Evolutionary conservation across 139 green algal species (phyloP), one percentile per base, ranked within the genome.

Genomic region (Chlorella sorokiniana): DNA sequence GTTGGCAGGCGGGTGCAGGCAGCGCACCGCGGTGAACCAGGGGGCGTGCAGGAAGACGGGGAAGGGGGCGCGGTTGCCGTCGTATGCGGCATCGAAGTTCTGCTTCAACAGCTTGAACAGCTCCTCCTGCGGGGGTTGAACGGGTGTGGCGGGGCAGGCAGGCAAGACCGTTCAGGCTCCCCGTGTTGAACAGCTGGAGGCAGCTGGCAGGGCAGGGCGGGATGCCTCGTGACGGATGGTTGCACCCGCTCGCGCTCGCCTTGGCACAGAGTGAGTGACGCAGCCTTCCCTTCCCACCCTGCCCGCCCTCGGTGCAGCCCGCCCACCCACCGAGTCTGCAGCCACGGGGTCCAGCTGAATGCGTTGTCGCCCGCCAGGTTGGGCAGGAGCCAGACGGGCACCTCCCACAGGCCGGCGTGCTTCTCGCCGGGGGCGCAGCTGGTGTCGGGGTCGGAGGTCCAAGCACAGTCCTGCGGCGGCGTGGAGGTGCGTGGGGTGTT

Each of bases 61-160:
- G 63, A 86, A 84, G 10, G 76, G 76, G 9, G 75, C 76, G 75
- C 82, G 76, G 64, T 86, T 86, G 45, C 82, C 82, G 48, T 48
- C 67, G 65, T 86, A 86, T 4, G 65, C 75, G 41, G 74, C 42
- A 23, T 86, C 82, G 35, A 86, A 86, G 59, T 74, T 56, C 14
- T 40, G 68, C 42, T 38, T 41, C 45, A 86, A 56, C 40, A 78
- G 64, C 25, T 52, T 51, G 48, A 61, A 76, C 37, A 86, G 37
- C 16, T 75, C 81, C 7, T 78, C 81, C 33, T 81, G 33, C 51
- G 31, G 16, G 40, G n/a, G n/a, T n/a, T n/a, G n/a, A n/a, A 9
- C 38, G 9, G 40, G 38, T 1, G 29, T 33, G 38, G 27, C 40
- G 16, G 67, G 59, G 27, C 44, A 54, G 64, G 11, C 64, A 52